A percentile compares a stretch with the other conserved stretches of the same genome.
These are phyloP conservation scores for Neonectria punicea DNA, from an alignment of 2,329 filamentous ascomycete genomes.

Conservation along the genomic window DNA sequence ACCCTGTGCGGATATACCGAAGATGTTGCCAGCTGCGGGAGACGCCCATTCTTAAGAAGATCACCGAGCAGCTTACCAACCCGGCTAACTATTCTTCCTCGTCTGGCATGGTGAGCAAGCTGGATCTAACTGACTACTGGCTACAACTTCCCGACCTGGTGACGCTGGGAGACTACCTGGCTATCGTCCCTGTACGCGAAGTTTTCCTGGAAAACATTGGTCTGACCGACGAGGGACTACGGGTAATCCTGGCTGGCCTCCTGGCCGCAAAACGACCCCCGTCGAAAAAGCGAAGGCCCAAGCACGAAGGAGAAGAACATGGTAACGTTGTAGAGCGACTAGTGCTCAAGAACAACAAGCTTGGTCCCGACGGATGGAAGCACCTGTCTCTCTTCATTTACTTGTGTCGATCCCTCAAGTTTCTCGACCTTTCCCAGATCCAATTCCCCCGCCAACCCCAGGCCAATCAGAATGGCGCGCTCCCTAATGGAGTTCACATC, in stretches of 20 bases:
- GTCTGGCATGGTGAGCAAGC: slow-evolving; percentile 80
- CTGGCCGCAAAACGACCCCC: slow-evolving; percentile 79
- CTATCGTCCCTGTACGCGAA: slow-evolving; percentile 90
- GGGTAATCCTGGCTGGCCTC: slow-evolving; percentile 87
- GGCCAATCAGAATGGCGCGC: slow-evolving; percentile 41
- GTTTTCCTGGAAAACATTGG: slow-evolving; percentile 88
- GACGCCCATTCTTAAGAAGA: slow-evolving; percentile 89
- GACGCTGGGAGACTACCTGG: slow-evolving; percentile 92
- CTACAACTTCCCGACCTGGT: slow-evolving; percentile 85
- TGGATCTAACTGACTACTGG: slow-evolving; percentile 87
- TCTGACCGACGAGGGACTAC: slow-evolving; percentile 85
- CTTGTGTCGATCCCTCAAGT: slow-evolving; percentile 87
- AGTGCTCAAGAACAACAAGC: slow-evolving; percentile 90
- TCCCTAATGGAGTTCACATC: slow-evolving; percentile 49
- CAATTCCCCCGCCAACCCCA: slow-evolving; percentile 70
- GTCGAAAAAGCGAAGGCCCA: slow-evolving; percentile 61
- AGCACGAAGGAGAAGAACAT: slow-evolving; percentile 56
- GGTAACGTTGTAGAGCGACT: slow-evolving; percentile 87
- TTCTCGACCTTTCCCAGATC: slow-evolving; percentile 86
- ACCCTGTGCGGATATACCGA: slow-evolving; percentile 91
- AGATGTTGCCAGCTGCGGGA: slow-evolving; percentile 94
- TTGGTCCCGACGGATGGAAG: slow-evolving; percentile 89
- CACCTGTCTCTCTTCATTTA: slow-evolving; percentile 90
- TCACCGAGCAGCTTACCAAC: slow-evolving; percentile 86
- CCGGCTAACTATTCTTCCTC: slow-evolving; percentile 72